These are phyloP conservation scores for Fusarium begoniae DNA, from an alignment of 2,329 filamentous ascomycete species.

Conservation along the genomic window DNA sequence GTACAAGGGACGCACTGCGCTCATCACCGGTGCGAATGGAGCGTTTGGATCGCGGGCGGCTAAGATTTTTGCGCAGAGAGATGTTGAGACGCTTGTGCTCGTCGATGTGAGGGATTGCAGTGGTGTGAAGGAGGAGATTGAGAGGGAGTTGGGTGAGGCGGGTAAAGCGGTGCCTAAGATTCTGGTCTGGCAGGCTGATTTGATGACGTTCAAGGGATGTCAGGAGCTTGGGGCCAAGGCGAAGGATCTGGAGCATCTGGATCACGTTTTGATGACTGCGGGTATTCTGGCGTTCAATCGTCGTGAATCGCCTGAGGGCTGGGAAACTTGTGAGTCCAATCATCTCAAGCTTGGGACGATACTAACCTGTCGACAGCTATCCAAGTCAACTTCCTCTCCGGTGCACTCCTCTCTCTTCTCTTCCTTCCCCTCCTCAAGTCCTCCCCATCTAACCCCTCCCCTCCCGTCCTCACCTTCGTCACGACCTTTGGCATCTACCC, in stretches of 20 bases:
- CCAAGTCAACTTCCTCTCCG: conserved; percentile 51
- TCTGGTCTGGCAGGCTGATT: conserved; percentile 49
- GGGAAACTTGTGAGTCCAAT: conserved; percentile 48
- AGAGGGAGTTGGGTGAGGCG: conserved; percentile 40
- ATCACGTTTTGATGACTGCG: conserved; percentile 50
- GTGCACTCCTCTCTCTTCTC: conserved; percentile 47
- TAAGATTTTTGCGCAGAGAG: conserved; percentile 48
- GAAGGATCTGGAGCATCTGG: conserved; percentile 41
- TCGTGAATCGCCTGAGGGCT: conserved; percentile 50
- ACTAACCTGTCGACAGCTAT: conserved; percentile 36
- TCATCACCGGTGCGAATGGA: conserved; percentile 50
- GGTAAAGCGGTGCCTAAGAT: conserved; percentile 45
- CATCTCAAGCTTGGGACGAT: accelerated
- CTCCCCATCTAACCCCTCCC: conserved; percentile 44
- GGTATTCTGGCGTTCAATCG: conserved; percentile 50
- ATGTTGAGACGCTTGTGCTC: conserved; percentile 48
- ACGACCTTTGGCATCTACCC: conserved; percentile 52
- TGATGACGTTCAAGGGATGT: conserved; percentile 50
- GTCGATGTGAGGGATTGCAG: conserved; percentile 49
- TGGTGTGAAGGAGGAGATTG: conserved; percentile 47
- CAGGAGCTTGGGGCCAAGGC: conserved; percentile 45
- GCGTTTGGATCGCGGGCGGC: conserved; percentile 50
- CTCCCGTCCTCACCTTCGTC: conserved; percentile 51
- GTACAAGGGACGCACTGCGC: conserved; percentile 48
- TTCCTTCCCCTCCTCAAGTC: conserved; percentile 47